phyloP scores from a whole-genome alignment of 768 basidiomycete species.

The Scleroderma citrinum region DNA sequence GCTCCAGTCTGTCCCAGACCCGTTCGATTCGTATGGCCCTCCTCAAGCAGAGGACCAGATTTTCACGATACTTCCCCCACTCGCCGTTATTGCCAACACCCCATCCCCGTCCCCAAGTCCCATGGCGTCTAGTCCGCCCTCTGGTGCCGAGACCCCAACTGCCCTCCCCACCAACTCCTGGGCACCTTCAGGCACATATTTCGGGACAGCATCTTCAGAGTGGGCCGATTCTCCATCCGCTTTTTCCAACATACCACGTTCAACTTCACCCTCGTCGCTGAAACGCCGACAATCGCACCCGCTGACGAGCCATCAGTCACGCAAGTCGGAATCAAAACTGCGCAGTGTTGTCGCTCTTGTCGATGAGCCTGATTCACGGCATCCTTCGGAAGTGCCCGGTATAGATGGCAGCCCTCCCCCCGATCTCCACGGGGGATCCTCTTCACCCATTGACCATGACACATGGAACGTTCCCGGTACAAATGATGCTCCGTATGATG shows the following conservation, averaged over 20 bases:
- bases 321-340: conserved; percentile 63
- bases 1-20: conserved; percentile 85
- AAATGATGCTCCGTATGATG: background rate
- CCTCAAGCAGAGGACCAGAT: conserved; percentile 86
- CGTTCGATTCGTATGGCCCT: conserved; percentile 88
- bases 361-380: conserved; percentile 47
- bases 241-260: conserved; percentile 40
- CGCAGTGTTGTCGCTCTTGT: conserved; percentile 68
- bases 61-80: conserved; percentile 86
- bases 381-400: background rate
- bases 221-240: conserved; percentile 45
- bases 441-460: conserved; percentile 17
- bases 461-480: background rate
- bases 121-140: conserved; percentile 39
- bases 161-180: conserved; percentile 39
- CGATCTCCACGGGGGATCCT: conserved; percentile 14
- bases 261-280: conserved; percentile 43
- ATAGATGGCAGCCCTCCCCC: conserved; percentile 9
- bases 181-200: conserved; percentile 43
- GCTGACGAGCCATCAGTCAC: conserved; percentile 31
- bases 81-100: conserved; percentile 65
- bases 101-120: conserved; percentile 59
- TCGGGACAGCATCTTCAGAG: conserved; percentile 47
- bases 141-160: conserved; percentile 36
- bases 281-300: conserved; percentile 52